Percentiles rank a stretch among this genome's conserved stretches.
phyloP scores from a whole-genome alignment of 352 stramenopile genomes.

The Pythium insidiosum region DNA sequence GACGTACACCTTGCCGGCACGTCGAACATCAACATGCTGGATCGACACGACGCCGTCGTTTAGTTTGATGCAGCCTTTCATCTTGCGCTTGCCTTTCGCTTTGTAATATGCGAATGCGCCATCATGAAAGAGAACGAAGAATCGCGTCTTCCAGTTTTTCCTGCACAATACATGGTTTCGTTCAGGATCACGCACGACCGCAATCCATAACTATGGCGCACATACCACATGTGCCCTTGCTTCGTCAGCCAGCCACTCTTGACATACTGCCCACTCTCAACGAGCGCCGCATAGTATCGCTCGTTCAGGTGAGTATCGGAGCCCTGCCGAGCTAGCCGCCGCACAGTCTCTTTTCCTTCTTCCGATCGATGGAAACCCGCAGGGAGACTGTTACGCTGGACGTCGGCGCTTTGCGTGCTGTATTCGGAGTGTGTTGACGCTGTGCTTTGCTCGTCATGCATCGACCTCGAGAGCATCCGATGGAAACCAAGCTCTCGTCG shows the following conservation, averaged over 20 bases:
- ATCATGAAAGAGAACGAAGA: slow-evolving; percentile 80
- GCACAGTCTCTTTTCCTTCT: neutral
- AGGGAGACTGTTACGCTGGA: slow-evolving; percentile 15
- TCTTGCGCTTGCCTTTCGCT: slow-evolving; percentile 59
- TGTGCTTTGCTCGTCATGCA: slow-evolving; percentile 14
- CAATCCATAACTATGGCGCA: neutral
- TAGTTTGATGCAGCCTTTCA: slow-evolving; percentile 75
- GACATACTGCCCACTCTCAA: slow-evolving; percentile 66
- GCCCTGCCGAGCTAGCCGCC: slow-evolving; percentile 15
- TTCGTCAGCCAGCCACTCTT: slow-evolving; percentile 83
- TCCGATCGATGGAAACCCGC: slow-evolving; percentile 5
- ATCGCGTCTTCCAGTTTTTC: slow-evolving; percentile 84
- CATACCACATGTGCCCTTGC: slow-evolving; percentile 71
- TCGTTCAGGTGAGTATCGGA: slow-evolving; percentile 64
- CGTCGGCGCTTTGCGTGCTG: slow-evolving; percentile 9
- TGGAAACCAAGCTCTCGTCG: slow-evolving; percentile 1
- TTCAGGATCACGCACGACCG: neutral
- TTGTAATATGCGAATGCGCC: slow-evolving; percentile 83
- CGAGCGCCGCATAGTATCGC: slow-evolving; percentile 52
- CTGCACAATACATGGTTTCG: slow-evolving; percentile 19
- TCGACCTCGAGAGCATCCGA: slow-evolving; percentile 13
- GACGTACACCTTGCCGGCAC: slow-evolving; percentile 57
- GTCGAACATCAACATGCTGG: slow-evolving; percentile 68
- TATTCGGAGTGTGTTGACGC: slow-evolving; percentile 13
- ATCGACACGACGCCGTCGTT: slow-evolving; percentile 81